Evolutionary conservation across 169 alveolate genomes (phyloP).

Genomic region (Toxoplasma gondii): DNA sequence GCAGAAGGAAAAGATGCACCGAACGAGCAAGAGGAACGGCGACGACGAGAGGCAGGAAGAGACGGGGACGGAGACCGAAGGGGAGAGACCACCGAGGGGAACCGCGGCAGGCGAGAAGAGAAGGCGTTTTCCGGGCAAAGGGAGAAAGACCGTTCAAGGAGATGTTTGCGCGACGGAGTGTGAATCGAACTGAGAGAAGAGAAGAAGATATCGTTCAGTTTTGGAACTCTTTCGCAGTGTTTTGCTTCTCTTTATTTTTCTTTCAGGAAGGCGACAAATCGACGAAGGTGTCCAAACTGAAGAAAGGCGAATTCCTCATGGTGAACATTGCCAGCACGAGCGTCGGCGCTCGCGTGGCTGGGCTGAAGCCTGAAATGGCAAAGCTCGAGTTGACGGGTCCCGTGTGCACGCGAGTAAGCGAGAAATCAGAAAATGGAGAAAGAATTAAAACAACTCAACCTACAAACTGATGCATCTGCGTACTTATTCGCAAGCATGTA

Average conservation of each 20-base stretch:
- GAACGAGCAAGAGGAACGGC: not conserved
- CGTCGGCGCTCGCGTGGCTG: constrained; percentile 95
- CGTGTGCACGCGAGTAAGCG: constrained; percentile 85
- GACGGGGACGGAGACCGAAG: not conserved
- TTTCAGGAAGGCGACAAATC: constrained; percentile 84
- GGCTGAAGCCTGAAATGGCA: constrained; percentile 90
- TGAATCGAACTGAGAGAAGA: too few relatives aligned
- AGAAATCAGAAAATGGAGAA: not conserved
- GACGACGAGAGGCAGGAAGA: not conserved
- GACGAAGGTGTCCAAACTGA: constrained; percentile 95
- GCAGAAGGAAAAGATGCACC: not conserved
- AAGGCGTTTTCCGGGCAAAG: too few relatives aligned
- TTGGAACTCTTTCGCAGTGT: not conserved
- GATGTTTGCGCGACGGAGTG: too few relatives aligned
- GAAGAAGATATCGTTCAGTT: not conserved
- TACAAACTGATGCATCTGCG: not conserved
- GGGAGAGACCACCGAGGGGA: not conserved
- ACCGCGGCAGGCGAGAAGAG: too few relatives aligned
- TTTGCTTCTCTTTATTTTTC: not conserved
- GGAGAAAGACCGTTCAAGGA: too few relatives aligned
- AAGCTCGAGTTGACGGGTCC: constrained; percentile 91
- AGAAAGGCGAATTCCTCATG: constrained; percentile 96
- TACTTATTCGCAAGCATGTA: not conserved
- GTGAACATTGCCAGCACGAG: constrained; percentile 97
- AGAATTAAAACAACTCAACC: too few relatives aligned